Percentiles rank a stretch among this genome's conserved stretches.
phyloP scores from a whole-genome alignment of 257 asterid species.

The Lavandula angustifolia region DNA sequence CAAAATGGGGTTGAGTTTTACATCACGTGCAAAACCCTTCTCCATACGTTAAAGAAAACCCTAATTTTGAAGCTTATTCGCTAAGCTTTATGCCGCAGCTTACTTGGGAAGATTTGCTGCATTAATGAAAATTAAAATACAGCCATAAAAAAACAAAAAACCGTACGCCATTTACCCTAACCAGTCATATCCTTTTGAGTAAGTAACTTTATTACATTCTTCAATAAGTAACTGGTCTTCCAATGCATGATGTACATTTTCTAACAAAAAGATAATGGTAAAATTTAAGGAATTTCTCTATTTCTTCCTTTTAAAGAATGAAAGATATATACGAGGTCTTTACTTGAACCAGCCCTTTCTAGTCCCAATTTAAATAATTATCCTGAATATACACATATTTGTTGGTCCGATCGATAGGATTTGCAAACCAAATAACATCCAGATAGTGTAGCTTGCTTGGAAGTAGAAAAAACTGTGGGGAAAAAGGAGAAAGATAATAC shows the following conservation, averaged over 20 bases:
- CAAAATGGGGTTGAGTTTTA: conserved; percentile 1
- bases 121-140: conserved; percentile 35
- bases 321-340: no score
- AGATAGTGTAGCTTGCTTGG: conserved; percentile 31
- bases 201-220: background rate
- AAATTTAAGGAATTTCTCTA: no score
- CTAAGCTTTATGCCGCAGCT: conserved; percentile 56
- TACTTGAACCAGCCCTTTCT: no score
- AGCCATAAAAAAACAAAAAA: conserved; percentile 7
- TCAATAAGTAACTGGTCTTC: background rate
- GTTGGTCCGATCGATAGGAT: conserved; percentile 23
- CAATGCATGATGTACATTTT: no score
- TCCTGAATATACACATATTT: no score
- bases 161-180: conserved; percentile 20
- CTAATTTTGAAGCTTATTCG: conserved; percentile 46
- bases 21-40: conserved; percentile 31
- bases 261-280: no score
- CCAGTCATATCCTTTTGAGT: conserved; percentile 17
- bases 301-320: no score
- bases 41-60: conserved; percentile 52
- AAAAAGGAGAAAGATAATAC: conserved; percentile 3
- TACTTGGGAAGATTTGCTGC: conserved; percentile 42
- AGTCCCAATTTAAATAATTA: no score
- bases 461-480: conserved; percentile 1
- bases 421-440: conserved; percentile 7